A percentile compares a stretch with the other conserved stretches of the same genome.
phyloP scores from a whole-genome alignment of 345 rosid genomes.

The Eutrema yunnanense region DNA sequence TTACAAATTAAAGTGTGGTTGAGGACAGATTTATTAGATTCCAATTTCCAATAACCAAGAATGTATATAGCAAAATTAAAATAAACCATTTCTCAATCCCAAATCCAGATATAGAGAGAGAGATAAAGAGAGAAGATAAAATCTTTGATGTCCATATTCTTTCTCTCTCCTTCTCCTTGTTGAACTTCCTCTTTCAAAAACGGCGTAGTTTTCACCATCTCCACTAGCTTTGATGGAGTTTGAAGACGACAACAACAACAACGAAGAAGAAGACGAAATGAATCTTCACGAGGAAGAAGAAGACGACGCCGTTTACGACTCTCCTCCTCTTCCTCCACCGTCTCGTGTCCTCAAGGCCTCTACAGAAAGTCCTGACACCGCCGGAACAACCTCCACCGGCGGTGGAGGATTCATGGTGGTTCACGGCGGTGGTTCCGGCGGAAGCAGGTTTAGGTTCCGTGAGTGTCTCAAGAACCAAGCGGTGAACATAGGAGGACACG shows the following conservation, averaged over 20 bases:
- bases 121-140: background rate
- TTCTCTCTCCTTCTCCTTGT: slow-evolving; percentile 18
- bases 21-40: slow-evolving; percentile 29
- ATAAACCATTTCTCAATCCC: background rate
- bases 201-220: slow-evolving; percentile 21
- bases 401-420: slow-evolving; percentile 32
- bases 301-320: slow-evolving; percentile 41
- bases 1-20: slow-evolving; percentile 33
- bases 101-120: background rate
- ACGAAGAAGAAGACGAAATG: slow-evolving; percentile 61
- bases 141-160: slow-evolving; percentile 41
- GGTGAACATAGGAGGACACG: slow-evolving; percentile 74
- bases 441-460: slow-evolving; percentile 40
- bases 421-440: slow-evolving; percentile 6
- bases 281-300: slow-evolving; percentile 33
- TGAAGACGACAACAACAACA: slow-evolving; percentile 39
- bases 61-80: background rate
- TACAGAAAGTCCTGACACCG: slow-evolving; percentile 21
- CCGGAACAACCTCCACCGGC: slow-evolving; percentile 21
- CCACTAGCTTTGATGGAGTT: slow-evolving; percentile 18
- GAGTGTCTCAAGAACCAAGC: slow-evolving; percentile 84
- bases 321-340: slow-evolving; percentile 19
- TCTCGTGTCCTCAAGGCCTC: slow-evolving; percentile 13
- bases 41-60: slow-evolving; percentile 28
- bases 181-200: slow-evolving; percentile 15